Percentiles rank a stretch among this genome's conserved stretches.
These are phyloP conservation scores for Oryza nivara DNA, from an alignment of 176 grass and related monocot species.

Conservation along the genomic window DNA sequence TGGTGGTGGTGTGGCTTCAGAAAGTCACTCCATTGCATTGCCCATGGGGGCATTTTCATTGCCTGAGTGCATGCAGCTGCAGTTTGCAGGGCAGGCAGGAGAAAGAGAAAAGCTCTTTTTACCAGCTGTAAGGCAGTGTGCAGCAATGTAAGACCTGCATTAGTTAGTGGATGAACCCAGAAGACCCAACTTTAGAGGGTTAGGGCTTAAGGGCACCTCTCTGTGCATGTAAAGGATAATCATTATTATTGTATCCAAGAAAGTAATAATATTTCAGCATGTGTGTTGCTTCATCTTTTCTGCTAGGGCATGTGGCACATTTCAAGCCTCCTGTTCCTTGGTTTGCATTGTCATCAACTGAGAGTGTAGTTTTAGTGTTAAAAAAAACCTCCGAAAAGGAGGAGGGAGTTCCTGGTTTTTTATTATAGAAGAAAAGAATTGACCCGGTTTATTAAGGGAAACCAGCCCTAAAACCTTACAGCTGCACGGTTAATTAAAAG, in stretches of 20 bases:
- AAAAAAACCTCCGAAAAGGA: too few relatives aligned
- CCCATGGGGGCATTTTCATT: slow-evolving; percentile 63
- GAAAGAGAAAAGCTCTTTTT: slow-evolving; percentile 54
- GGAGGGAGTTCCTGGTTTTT: too few relatives aligned
- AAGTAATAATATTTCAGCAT: slow-evolving; percentile 42
- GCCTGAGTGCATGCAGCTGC: slow-evolving; percentile 43
- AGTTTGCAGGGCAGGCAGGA: slow-evolving; percentile 17
- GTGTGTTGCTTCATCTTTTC: slow-evolving; percentile 39
- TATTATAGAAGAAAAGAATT: too few relatives aligned
- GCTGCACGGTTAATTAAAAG: too few relatives aligned
- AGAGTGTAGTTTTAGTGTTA: not conserved
- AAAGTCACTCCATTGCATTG: slow-evolving; percentile 66
- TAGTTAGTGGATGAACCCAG: slow-evolving; percentile 63
- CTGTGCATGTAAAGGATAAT: slow-evolving; percentile 50
- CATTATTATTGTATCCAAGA: slow-evolving; percentile 49
- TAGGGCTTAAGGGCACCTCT: slow-evolving; percentile 32
- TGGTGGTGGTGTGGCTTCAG: slow-evolving; percentile 42
- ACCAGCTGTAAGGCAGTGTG: slow-evolving; percentile 63
- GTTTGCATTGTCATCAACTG: not conserved
- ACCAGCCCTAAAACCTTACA: too few relatives aligned
- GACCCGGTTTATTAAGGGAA: too few relatives aligned
- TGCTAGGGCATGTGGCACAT: slow-evolving; percentile 25
- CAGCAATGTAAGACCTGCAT: slow-evolving; percentile 61
- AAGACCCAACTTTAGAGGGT: slow-evolving; percentile 67
- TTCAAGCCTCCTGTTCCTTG: not conserved